These are phyloP conservation scores for Ogataea dorogensis DNA, from an alignment of 805 yeast species.

Conservation along the genomic window DNA sequence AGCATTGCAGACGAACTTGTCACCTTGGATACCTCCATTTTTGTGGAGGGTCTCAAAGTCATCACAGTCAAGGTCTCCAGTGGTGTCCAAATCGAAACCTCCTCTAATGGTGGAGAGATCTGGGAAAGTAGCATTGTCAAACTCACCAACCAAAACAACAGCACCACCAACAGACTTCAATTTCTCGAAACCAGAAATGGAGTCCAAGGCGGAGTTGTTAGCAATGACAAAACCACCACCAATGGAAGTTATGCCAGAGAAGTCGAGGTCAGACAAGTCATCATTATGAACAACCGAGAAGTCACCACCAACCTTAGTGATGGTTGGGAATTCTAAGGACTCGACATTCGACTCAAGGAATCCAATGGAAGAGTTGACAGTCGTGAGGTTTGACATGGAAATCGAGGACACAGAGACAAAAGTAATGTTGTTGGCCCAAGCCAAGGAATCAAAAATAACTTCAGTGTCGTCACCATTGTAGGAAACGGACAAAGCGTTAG, in stretches of 20 bases:
- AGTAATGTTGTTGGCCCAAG: conserved; percentile 85
- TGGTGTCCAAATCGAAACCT: conserved; percentile 81
- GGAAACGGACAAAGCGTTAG: conserved; percentile 73
- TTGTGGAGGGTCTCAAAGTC: conserved; percentile 68
- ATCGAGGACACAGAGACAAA: conserved; percentile 78
- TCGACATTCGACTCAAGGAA: conserved; percentile 70
- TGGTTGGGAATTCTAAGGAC: conserved; percentile 49
- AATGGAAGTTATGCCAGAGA: conserved; percentile 65
- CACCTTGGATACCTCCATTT: conserved; percentile 88
- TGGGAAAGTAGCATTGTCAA: conserved; percentile 75
- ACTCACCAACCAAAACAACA: conserved; percentile 73
- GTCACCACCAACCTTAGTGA: conserved; percentile 74
- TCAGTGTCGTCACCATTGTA: conserved; percentile 79
- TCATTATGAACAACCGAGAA: conserved; percentile 73
- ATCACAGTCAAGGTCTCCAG: conserved; percentile 77
- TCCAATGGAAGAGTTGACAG: conserved; percentile 80
- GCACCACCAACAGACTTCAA: conserved; percentile 86
- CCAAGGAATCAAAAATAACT: conserved; percentile 64
- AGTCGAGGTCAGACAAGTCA: conserved; percentile 64
- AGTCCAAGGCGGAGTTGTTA: conserved; percentile 72
- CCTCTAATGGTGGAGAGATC: conserved; percentile 79
- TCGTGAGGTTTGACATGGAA: conserved; percentile 62
- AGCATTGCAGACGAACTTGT: conserved; percentile 74
- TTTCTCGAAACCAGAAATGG: conserved; percentile 70
- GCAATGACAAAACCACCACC: conserved; percentile 94